These are phyloP conservation scores for Lecanosticta acicola DNA, from an alignment of 2,329 filamentous ascomycete genomes.

Conservation along the genomic window DNA sequence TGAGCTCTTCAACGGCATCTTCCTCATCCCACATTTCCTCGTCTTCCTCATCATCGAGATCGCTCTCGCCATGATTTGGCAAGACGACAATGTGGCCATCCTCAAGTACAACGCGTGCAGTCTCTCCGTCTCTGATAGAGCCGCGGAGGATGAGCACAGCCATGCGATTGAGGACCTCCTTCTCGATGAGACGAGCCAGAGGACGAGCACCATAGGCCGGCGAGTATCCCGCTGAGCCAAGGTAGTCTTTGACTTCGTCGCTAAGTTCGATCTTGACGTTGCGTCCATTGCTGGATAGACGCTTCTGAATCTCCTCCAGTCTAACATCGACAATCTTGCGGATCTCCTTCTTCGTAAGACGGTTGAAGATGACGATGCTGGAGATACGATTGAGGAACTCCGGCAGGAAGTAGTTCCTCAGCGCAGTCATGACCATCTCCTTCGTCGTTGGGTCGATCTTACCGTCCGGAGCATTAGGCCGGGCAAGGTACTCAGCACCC, in stretches of 20 bases:
- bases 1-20: conserved; percentile 65
- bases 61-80: conserved; percentile 70
- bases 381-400: conserved; percentile 98
- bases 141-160: conserved; percentile 87
- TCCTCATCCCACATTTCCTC: conserved; percentile 72
- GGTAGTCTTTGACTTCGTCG: conserved; percentile 83
- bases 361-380: conserved; percentile 96
- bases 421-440: conserved; percentile 82
- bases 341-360: conserved; percentile 82
- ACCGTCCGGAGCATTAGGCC: conserved; percentile 71
- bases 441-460: conserved; percentile 78
- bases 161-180: conserved; percentile 89
- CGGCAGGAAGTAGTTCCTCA: conserved; percentile 94
- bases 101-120: conserved; percentile 69
- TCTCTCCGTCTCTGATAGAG: conserved; percentile 78
- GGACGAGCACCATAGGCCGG: conserved; percentile 92
- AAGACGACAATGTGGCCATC: conserved; percentile 75
- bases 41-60: conserved; percentile 46
- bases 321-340: conserved; percentile 92
- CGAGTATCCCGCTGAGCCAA: conserved; percentile 86
- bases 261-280: conserved; percentile 80
- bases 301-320: conserved; percentile 81
- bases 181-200: conserved; percentile 84
- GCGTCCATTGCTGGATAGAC: conserved; percentile 75
- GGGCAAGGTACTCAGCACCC: conserved; percentile 86